Evolutionary conservation across 1,284 basidiomycete genomes (phyloP).

Genomic region (Ganoderma leucocontextum): DNA sequence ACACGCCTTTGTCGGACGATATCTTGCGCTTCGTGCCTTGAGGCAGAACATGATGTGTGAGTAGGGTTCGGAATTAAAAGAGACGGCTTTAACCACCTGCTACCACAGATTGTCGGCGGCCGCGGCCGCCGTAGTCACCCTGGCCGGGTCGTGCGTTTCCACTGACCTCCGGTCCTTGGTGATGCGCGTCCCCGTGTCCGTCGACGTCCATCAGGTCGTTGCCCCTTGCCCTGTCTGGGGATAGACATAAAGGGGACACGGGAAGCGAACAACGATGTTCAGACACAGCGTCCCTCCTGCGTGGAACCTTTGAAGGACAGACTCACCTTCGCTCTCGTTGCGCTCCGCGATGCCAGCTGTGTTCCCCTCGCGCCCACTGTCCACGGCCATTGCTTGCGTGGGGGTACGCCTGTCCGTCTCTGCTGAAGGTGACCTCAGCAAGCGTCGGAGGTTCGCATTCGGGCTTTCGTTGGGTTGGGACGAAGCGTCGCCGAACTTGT

Average conservation of each 20-base stretch:
- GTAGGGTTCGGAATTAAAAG: conserved; percentile 28
- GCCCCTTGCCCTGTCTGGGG: conserved; percentile 46
- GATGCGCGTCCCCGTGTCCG: conserved; percentile 34
- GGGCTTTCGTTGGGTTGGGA: conserved; percentile 50
- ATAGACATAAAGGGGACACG: conserved; percentile 35
- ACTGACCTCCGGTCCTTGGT: conserved; percentile 30
- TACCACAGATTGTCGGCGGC: conserved; percentile 55
- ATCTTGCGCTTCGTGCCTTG: conserved; percentile 84
- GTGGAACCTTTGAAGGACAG: conserved; percentile 14
- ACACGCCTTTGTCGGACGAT: conserved; percentile 67
- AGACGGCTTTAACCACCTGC: conserved; percentile 35
- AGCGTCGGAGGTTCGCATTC: conserved; percentile 57
- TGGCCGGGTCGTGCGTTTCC: conserved; percentile 31
- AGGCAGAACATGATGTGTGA: conserved; percentile 45
- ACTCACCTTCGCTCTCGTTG: conserved; percentile 31
- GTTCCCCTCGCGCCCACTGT: conserved; percentile 28
- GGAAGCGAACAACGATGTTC: conserved; percentile 31
- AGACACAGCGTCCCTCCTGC: conserved; percentile 27
- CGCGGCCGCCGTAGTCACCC: conserved; percentile 65
- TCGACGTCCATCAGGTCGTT: conserved; percentile 58
- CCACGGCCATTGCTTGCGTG: conserved; percentile 29
- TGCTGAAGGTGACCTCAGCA: conserved; percentile 47
- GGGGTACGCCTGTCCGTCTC: conserved; percentile 35
- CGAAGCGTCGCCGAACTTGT: conserved; percentile 72
- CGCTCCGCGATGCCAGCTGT: conserved; percentile 22